Conservation (phyloP, 108 stramenopile genomes). For the Thalassiosira profunda region DNA sequence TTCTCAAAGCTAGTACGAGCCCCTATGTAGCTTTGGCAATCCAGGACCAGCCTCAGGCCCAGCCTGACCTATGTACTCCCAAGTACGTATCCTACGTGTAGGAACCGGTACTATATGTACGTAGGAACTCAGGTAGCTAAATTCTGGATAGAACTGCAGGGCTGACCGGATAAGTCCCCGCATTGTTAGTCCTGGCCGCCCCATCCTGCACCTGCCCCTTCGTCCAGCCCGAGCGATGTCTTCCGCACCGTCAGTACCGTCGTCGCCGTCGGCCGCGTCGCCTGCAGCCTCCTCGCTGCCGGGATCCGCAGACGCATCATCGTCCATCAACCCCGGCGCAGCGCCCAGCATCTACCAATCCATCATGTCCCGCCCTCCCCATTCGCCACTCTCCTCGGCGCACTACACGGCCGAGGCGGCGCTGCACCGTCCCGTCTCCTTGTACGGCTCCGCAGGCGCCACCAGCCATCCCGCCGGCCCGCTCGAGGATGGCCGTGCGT, state of each 20-base stretch:
- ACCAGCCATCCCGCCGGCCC: slow-evolving; percentile 51
- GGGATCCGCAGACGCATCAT: background rate
- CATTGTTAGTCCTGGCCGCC: no score
- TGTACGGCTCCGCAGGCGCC: slow-evolving; percentile 15
- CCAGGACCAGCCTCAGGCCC: no score
- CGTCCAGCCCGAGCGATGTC: no score
- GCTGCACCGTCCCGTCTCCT: slow-evolving; percentile 65
- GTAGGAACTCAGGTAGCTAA: no score
- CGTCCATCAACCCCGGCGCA: background rate
- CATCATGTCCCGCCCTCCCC: slow-evolving; percentile 59
- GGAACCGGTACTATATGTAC: no score
- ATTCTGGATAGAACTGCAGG: no score
- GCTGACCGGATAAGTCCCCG: no score
- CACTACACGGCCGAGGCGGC: slow-evolving; percentile 69
- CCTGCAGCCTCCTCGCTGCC: background rate
- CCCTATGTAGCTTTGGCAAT: no score
- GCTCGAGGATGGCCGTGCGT: background rate
- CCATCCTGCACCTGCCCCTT: no score
- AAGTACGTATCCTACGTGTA: no score
- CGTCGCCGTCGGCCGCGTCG: background rate
- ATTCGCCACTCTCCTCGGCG: slow-evolving; percentile 48
- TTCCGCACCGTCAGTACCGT: background rate
- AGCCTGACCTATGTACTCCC: no score
- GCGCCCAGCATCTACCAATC: slow-evolving; percentile 61
- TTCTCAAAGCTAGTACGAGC: no score